These are phyloP conservation scores for Austroboletus niveus DNA, from an alignment of 1,284 basidiomycete genomes.

Conservation along the genomic window DNA sequence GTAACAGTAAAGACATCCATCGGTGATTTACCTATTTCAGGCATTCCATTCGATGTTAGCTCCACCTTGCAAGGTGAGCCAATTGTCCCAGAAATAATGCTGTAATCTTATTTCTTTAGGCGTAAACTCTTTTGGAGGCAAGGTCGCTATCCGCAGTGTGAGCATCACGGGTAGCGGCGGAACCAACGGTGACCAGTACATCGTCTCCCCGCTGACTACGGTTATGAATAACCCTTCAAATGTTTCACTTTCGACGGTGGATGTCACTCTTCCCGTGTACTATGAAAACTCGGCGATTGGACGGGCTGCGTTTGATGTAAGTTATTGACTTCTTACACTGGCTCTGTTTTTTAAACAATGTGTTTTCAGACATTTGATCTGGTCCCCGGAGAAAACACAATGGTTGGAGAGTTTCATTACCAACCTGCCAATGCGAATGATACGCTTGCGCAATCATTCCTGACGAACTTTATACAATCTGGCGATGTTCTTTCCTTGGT, in stretches of 20 bases:
- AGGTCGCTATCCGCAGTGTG: slow-evolving; percentile 50
- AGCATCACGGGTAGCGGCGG: slow-evolving; percentile 62
- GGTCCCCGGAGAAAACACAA: slow-evolving; percentile 55
- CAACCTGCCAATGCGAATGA: slow-evolving; percentile 63
- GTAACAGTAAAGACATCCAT: slow-evolving; percentile 65
- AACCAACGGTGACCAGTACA: slow-evolving; percentile 51
- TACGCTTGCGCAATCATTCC: slow-evolving; percentile 56
- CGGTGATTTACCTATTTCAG: slow-evolving; percentile 65
- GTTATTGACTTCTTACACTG: slow-evolving; percentile 22
- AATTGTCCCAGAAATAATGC: background rate
- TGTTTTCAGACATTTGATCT: slow-evolving; percentile 51
- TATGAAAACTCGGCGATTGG: slow-evolving; percentile 58
- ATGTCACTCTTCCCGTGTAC: slow-evolving; percentile 58
- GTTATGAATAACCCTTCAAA: slow-evolving; percentile 67
- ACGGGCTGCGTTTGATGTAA: slow-evolving; percentile 55
- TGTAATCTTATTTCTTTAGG: slow-evolving; percentile 31
- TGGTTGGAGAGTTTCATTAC: slow-evolving; percentile 67
- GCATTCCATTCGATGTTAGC: slow-evolving; percentile 62
- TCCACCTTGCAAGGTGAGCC: slow-evolving; percentile 51
- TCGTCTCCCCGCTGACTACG: slow-evolving; percentile 53
- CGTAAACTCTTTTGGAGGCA: slow-evolving; percentile 53
- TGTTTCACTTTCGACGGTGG: slow-evolving; percentile 60
- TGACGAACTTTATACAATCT: slow-evolving; percentile 55
- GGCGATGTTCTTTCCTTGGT: slow-evolving; percentile 46
- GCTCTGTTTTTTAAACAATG: background rate